Conservation (phyloP, 2,329 filamentous ascomycete genomes). For the Stemphylium lycopersici region DNA sequence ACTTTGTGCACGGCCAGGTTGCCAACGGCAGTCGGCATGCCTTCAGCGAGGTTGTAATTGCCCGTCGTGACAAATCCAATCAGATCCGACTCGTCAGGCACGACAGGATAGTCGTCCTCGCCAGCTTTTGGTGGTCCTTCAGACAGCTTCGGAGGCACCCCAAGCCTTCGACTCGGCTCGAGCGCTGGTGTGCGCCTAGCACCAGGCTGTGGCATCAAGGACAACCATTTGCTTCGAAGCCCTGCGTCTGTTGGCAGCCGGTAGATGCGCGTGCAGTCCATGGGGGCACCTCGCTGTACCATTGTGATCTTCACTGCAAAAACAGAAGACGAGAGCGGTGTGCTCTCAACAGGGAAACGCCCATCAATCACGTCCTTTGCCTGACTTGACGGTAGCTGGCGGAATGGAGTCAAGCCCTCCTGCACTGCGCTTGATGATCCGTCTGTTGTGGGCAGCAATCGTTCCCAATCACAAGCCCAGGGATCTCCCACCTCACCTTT, state of each 20-base stretch:
- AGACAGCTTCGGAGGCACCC: no score
- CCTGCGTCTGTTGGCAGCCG: conserved; percentile 69
- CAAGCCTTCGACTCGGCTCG: no score
- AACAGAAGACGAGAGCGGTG: conserved; percentile 37
- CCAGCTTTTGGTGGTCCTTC: conserved; percentile 28
- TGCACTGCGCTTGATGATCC: neutral
- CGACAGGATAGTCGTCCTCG: conserved; percentile 62
- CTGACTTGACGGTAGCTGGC: conserved; percentile 28
- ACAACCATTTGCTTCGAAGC: conserved; percentile 75
- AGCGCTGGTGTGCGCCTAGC: neutral
- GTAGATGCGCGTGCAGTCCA: conserved; percentile 80
- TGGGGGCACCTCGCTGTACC: conserved; percentile 71
- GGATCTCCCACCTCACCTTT: conserved; percentile 85
- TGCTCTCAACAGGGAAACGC: neutral
- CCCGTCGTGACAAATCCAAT: conserved; percentile 92
- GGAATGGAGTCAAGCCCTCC: conserved; percentile 28
- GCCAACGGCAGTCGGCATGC: conserved; percentile 76
- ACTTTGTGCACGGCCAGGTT: conserved; percentile 68
- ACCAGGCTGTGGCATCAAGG: conserved; percentile 55
- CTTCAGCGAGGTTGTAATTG: conserved; percentile 78
- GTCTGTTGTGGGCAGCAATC: conserved; percentile 56
- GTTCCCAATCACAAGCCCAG: conserved; percentile 83
- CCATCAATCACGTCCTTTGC: conserved; percentile 37
- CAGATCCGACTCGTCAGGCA: conserved; percentile 77
- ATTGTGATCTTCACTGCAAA: conserved; percentile 72